Percentiles rank a stretch among this genome's conserved stretches.
phyloP scores from a whole-genome alignment of 2,329 filamentous ascomycete genomes.

The Colletotrichum australisinense region DNA sequence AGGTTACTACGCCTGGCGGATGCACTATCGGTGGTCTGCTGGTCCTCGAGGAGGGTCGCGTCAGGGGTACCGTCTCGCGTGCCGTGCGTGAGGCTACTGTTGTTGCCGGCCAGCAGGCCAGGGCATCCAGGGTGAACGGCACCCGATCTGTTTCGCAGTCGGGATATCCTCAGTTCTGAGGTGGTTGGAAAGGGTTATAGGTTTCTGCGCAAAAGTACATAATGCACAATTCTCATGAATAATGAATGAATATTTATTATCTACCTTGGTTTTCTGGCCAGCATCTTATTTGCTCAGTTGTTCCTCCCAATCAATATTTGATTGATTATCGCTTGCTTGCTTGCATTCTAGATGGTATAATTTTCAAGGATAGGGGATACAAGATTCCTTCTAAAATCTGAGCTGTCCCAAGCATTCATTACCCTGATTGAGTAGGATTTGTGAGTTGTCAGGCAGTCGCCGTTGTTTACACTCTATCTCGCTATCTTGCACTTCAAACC shows the following conservation, averaged over 20 bases:
- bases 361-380: too few species aligned
- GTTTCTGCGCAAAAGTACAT: background rate
- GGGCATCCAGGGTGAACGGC: conserved; percentile 60
- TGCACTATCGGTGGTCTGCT: conserved; percentile 82
- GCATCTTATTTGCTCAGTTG: too few species aligned
- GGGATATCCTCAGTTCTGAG: conserved; percentile 1
- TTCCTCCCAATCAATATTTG: too few species aligned
- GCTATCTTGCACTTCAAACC: too few species aligned
- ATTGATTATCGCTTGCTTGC: too few species aligned
- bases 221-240: background rate
- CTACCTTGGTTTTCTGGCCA: background rate
- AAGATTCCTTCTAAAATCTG: too few species aligned
- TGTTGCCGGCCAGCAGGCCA: conserved; percentile 72
- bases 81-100: conserved; percentile 78
- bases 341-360: too few species aligned
- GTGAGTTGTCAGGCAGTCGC: too few species aligned
- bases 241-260: background rate
- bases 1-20: conserved; percentile 81
- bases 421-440: too few species aligned
- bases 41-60: conserved; percentile 78
- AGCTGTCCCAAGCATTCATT: too few species aligned
- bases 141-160: conserved; percentile 47
- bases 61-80: conserved; percentile 74
- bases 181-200: background rate
- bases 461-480: too few species aligned